phyloP scores from a whole-genome alignment of 139 green algal genomes.

The Chlorella sorokiniana region DNA sequence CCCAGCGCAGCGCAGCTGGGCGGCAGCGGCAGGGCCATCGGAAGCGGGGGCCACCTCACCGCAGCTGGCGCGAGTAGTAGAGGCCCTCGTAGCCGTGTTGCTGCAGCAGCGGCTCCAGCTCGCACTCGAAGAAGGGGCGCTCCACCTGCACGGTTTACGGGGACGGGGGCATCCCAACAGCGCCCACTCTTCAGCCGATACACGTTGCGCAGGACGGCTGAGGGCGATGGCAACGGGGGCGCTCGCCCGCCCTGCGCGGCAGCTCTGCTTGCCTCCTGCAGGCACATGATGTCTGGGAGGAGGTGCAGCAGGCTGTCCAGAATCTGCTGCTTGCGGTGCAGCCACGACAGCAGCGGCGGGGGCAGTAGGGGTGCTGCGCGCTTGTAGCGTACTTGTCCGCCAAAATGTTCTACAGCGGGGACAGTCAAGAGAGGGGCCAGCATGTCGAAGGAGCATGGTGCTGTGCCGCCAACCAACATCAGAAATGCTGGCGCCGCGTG shows the following conservation, averaged over 20 bases:
- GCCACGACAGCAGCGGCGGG: slow-evolving; percentile 30
- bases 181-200: too few species aligned
- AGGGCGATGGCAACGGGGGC: too few species aligned
- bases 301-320: slow-evolving; percentile 42
- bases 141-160: slow-evolving; percentile 71
- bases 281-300: slow-evolving; percentile 55
- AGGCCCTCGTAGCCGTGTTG: slow-evolving; percentile 39
- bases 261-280: slow-evolving; percentile 35
- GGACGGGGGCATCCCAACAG: too few species aligned
- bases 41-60: not conserved
- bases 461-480: too few species aligned
- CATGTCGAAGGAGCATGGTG: not conserved
- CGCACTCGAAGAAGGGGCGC: slow-evolving; percentile 37
- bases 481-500: too few species aligned
- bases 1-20: too few species aligned
- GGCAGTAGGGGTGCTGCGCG: slow-evolving; percentile 51
- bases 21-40: not conserved
- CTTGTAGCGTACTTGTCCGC: slow-evolving; percentile 49
- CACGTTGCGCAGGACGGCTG: too few species aligned
- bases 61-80: not conserved
- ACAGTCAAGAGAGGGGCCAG: not conserved
- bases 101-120: slow-evolving; percentile 49
- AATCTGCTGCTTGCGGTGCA: slow-evolving; percentile 44
- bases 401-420: slow-evolving; percentile 50
- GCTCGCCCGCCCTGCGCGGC: too few species aligned